Evolutionary conservation across 2,329 filamentous ascomycete species (phyloP).

Genomic region (Talaromyces verruculosus): DNA sequence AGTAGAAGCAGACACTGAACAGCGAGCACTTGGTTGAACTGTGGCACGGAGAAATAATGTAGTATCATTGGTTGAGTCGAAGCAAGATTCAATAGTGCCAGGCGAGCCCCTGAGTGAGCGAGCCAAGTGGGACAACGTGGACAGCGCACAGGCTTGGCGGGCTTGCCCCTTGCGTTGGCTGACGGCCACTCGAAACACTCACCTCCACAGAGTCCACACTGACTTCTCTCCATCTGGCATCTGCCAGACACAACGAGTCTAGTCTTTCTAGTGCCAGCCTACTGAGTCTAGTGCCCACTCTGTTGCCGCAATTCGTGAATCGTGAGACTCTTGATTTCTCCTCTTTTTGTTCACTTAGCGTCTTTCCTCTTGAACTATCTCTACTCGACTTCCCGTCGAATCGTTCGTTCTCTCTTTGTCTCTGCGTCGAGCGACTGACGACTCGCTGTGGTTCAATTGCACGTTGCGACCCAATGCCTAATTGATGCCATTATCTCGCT

Average conservation of each 20-base stretch:
- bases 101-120: neutral
- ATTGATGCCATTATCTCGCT: slow-evolving; percentile 5
- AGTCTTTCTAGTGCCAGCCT: neutral
- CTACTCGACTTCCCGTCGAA: neutral
- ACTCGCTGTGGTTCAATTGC: neutral
- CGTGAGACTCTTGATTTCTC: neutral
- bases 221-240: neutral
- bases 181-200: slow-evolving; percentile 2
- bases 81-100: slow-evolving; percentile 3
- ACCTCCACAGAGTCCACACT: neutral
- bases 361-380: neutral
- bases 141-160: slow-evolving; percentile 4
- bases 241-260: neutral
- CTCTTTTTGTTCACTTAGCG: neutral
- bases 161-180: slow-evolving; percentile 13
- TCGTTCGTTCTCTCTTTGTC: neutral
- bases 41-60: neutral
- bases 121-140: slow-evolving; percentile 1
- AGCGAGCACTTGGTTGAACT: neutral
- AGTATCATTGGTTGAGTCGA: neutral
- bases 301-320: neutral
- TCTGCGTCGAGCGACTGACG: neutral
- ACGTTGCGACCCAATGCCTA: neutral
- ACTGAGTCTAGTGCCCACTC: neutral
- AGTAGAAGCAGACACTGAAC: neutral